Base-by-base conservation (phyloP, 257 asterid genomes). In the Solanum sejunctum region DNA sequence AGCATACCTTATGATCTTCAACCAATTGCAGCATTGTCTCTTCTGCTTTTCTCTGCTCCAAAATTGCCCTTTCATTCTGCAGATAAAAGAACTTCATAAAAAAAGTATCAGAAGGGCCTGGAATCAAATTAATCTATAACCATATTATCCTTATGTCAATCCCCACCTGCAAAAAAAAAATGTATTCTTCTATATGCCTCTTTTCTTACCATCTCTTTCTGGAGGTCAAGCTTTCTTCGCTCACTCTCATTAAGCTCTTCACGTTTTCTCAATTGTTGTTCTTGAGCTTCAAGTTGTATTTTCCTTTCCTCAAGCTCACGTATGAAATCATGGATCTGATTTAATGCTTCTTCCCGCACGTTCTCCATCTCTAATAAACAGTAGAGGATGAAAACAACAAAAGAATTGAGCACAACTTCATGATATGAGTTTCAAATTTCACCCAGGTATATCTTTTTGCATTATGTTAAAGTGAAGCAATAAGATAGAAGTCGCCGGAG, bases 1-100 rank as follows among this genome's bases (percentile, higher is more conserved):
- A 28, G 16, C 81, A 41, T 54, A 93, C 98, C 94, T 94, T 91
- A 18, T 94, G 98, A 58, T 93, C 95, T 78, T 93, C 92, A 49
- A 92, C 95, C 86, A 95, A 90, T 79, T 87, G 90, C 87, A 91
- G 67, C 90, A 94, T 87, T 20, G 89, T 86, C 77, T 89, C 91
- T 73, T 89, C 93, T 66, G 94, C 93, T 86, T 90, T 91, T 82
- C 85, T 84, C 88, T 93, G 99, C 83, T 95, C 93, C 84, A 84
- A 43, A 72, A 92, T 86, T 55, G 98, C 98, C 89, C 85, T 90
- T 85, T 89, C n/a, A n/a, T n/a, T n/a, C n/a, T n/a, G n/a, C n/a
- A n/a, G n/a, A n/a, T n/a, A n/a, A n/a, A n/a, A n/a, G n/a, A n/a
- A n/a, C n/a, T n/a, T n/a, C n/a, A n/a, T n/a, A n/a, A n/a, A n/a